Evolutionary conservation across 1,139 yeast species (phyloP).

Genomic region (Diutina catenulata): DNA sequence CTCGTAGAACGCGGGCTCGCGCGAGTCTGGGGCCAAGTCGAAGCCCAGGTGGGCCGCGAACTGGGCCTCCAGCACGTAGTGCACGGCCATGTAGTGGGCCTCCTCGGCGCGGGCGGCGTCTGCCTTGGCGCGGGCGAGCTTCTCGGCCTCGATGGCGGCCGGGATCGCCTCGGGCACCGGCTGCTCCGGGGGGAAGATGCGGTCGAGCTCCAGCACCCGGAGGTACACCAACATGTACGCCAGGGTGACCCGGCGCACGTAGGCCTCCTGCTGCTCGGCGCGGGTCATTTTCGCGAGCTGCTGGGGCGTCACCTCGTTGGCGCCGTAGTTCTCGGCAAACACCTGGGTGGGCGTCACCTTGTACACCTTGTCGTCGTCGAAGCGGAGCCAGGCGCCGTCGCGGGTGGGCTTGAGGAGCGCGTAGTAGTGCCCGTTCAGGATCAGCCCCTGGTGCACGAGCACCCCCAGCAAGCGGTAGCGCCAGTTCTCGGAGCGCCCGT

Average conservation of each 20-base stretch:
- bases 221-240: slow-evolving; percentile 96
- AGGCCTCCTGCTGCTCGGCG: slow-evolving; percentile 50
- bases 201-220: slow-evolving; percentile 47
- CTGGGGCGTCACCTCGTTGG: slow-evolving; percentile 41
- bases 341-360: slow-evolving; percentile 76
- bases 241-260: slow-evolving; percentile 71
- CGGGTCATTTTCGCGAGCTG: slow-evolving; percentile 40
- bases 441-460: slow-evolving; percentile 89
- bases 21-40: slow-evolving; percentile 60
- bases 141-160: slow-evolving; percentile 50
- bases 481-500: slow-evolving; percentile 45
- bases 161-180: slow-evolving; percentile 61
- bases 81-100: slow-evolving; percentile 55
- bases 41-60: slow-evolving; percentile 59
- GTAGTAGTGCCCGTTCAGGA: slow-evolving; percentile 92
- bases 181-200: slow-evolving; percentile 48
- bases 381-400: slow-evolving; percentile 66
- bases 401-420: slow-evolving; percentile 80
- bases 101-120: slow-evolving; percentile 69
- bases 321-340: slow-evolving; percentile 88
- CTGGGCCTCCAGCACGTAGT: slow-evolving; percentile 39
- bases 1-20: slow-evolving; percentile 27
- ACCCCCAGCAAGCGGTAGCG: slow-evolving; percentile 84
- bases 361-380: slow-evolving; percentile 93
- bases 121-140: slow-evolving; percentile 39